phyloP scores from a whole-genome alignment of 202 grass and related monocot genomes.

The Miscanthus sacchariflorus region DNA sequence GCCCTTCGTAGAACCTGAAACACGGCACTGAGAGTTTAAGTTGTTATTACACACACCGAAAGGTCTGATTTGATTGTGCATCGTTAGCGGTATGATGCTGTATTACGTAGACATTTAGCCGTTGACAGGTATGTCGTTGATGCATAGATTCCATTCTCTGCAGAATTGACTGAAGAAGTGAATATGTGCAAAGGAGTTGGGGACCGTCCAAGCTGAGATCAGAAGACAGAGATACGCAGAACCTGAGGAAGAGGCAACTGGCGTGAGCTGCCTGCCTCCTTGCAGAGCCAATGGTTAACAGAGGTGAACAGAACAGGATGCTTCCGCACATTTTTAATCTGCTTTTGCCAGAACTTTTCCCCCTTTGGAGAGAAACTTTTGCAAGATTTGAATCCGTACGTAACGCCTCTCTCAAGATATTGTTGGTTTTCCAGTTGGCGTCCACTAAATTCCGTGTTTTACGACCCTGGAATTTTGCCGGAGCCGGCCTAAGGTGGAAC shows the following conservation, averaged over 20 bases:
- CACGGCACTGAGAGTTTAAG: neutral
- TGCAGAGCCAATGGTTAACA: slow-evolving; percentile 18
- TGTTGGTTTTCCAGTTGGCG: neutral
- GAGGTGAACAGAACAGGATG: slow-evolving; percentile 33
- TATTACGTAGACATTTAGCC: neutral
- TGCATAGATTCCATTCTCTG: neutral
- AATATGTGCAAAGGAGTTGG: slow-evolving; percentile 44
- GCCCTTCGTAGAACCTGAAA: slow-evolving; percentile 2
- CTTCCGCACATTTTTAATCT: neutral
- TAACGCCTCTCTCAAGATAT: neutral
- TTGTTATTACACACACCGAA: neutral
- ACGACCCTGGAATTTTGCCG: neutral
- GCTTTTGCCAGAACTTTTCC: neutral
- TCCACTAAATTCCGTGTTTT: neutral
- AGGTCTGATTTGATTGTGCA: slow-evolving; percentile 36
- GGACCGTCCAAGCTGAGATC: slow-evolving; percentile 23
- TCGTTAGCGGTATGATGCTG: neutral
- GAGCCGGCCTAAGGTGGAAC: neutral
- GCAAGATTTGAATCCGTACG: neutral
- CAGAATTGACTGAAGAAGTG: neutral
- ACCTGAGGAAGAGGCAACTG: slow-evolving; percentile 13
- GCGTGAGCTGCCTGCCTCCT: neutral
- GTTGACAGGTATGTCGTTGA: neutral
- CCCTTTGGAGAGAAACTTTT: neutral
- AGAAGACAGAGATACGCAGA: neutral